Conservation (phyloP, 2,329 filamentous ascomycete genomes). For the Daldinia sp. region DNA sequence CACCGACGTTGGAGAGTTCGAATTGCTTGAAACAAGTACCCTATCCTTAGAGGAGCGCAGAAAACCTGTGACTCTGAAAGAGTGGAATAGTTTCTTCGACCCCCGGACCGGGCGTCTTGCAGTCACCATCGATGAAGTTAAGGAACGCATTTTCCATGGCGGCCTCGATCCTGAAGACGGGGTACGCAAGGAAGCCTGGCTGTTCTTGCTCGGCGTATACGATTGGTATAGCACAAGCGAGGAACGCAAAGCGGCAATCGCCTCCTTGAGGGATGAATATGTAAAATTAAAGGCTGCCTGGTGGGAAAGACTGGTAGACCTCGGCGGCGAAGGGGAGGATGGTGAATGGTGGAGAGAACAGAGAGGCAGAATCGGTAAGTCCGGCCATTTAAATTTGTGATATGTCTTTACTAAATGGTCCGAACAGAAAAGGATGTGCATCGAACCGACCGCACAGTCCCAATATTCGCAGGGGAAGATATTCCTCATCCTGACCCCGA, state of each 20-base stretch:
- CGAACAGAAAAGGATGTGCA: conserved; percentile 94
- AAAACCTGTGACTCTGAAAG: conserved; percentile 78
- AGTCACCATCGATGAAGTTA: conserved; percentile 89
- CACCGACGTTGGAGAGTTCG: conserved; percentile 94
- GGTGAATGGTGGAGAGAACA: conserved; percentile 98
- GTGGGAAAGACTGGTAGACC: conserved; percentile 93
- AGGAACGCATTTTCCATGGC: conserved; percentile 96
- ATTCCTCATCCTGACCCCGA: conserved; percentile 96
- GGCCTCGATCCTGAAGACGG: conserved; percentile 89
- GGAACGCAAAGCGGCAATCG: conserved; percentile 82
- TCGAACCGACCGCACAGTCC: conserved; percentile 91
- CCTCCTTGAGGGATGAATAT: conserved; percentile 90
- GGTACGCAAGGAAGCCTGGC: conserved; percentile 94
- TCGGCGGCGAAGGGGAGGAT: conserved; percentile 79
- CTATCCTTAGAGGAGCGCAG: conserved; percentile 79
- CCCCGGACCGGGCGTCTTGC: conserved; percentile 74
- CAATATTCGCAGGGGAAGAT: conserved; percentile 96
- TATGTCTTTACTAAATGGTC: conserved; percentile 31
- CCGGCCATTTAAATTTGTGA: conserved; percentile 5
- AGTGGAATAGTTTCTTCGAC: conserved; percentile 95
- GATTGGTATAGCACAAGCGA: conserved; percentile 91
- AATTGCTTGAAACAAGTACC: conserved; percentile 81
- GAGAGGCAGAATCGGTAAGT: conserved; percentile 87
- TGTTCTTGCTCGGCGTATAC: conserved; percentile 90
- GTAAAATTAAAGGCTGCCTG: conserved; percentile 91